Conservation (phyloP, 208 protist genomes). For the Trypanosomatidae sp. region DNA sequence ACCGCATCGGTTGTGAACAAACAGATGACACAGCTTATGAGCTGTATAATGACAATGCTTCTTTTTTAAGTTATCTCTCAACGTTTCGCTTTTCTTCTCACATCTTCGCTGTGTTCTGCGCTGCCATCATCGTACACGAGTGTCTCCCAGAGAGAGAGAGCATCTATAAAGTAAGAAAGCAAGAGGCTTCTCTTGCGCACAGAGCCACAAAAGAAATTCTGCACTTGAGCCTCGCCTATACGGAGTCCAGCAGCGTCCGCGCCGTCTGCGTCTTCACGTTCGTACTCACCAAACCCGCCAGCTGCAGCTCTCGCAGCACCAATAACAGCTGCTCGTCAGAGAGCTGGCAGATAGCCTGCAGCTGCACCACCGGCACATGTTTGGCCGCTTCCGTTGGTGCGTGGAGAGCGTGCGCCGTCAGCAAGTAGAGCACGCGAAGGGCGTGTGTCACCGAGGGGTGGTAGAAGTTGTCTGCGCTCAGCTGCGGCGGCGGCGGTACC, state of each 20-base stretch:
- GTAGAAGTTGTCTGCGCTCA: constrained; percentile 52
- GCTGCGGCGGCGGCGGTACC: not conserved
- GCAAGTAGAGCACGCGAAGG: constrained; percentile 58
- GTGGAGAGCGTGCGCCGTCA: constrained; percentile 45
- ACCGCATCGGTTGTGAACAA: no score
- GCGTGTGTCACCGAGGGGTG: constrained; percentile 42
- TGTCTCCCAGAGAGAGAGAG: no score
- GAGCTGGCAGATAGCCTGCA: constrained; percentile 63
- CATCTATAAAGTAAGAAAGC: no score
- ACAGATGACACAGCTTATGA: no score
- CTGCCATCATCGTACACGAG: no score
- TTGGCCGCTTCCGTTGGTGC: constrained; percentile 32
- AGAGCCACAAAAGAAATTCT: no score
- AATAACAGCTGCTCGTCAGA: constrained; percentile 54
- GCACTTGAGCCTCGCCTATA: not conserved
- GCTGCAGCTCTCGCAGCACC: constrained; percentile 53
- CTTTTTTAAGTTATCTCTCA: no score
- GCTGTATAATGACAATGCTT: no score
- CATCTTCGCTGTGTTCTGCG: no score
- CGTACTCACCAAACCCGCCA: constrained; percentile 35
- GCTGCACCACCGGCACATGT: constrained; percentile 50
- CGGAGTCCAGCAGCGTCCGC: constrained; percentile 30
- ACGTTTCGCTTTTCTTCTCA: no score
- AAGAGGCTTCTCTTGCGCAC: no score
- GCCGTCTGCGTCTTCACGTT: constrained; percentile 45